phyloP scores from a whole-genome alignment of 306 rosid species.

The Acacia confusa region DNA sequence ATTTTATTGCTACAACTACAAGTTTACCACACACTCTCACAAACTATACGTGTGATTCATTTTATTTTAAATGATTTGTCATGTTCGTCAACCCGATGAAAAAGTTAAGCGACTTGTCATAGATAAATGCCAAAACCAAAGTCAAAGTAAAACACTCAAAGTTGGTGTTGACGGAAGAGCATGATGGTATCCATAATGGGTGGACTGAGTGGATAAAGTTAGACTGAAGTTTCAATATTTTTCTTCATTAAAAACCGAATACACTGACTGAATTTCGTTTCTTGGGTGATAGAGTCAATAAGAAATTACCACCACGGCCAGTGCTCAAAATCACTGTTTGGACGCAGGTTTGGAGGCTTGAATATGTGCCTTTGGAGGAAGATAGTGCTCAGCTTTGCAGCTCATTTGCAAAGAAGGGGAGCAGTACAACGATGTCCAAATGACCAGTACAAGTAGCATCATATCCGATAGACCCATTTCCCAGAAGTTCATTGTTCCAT shows the following conservation, averaged over 20 bases:
- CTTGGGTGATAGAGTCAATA: neutral
- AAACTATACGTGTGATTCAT: neutral
- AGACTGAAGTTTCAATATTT: neutral
- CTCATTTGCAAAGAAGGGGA: neutral
- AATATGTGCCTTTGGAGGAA: neutral
- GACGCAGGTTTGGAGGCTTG: neutral
- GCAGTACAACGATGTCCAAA: too few relatives aligned
- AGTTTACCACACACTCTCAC: neutral
- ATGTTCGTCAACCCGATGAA: neutral
- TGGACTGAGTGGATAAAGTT: neutral
- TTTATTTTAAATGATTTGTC: neutral
- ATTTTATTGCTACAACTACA: neutral
- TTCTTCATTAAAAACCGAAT: neutral
- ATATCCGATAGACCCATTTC: neutral
- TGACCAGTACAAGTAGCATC: neutral
- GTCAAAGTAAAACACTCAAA: neutral
- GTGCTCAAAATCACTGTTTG: neutral
- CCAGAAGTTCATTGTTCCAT: neutral
- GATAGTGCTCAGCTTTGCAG: neutral
- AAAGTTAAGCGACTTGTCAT: neutral
- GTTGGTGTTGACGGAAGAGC: neutral
- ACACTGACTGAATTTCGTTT: neutral
- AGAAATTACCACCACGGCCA: neutral
- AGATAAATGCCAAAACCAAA: neutral
- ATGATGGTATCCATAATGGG: neutral